A percentile compares a stretch with the other conserved stretches of the same genome.
Conservation (phyloP, 441 rosid species). For the Arabidopsis lyrata region DNA sequence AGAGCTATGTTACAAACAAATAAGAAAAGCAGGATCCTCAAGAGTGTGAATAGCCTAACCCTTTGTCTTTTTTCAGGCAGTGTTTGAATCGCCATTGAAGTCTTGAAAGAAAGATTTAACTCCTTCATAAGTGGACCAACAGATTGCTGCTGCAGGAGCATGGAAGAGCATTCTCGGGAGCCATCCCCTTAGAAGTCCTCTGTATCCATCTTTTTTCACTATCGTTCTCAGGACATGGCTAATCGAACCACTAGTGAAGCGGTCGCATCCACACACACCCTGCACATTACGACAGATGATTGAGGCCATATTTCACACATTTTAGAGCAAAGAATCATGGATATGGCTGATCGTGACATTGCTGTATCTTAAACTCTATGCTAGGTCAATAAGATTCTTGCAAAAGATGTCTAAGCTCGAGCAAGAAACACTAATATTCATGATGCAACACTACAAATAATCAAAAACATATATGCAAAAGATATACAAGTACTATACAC, state of each 20-base stretch:
- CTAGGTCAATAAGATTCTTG: background rate
- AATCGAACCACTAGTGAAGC: slow-evolving; percentile 70
- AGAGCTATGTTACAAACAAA: slow-evolving; percentile 26
- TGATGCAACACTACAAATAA: background rate
- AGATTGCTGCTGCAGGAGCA: slow-evolving; percentile 98
- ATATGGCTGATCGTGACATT: background rate
- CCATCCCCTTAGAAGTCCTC: slow-evolving; percentile 95
- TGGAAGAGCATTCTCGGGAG: slow-evolving; percentile 97
- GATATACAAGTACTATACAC: too few relatives aligned
- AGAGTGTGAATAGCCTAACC: slow-evolving; percentile 19
- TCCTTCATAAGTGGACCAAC: slow-evolving; percentile 96
- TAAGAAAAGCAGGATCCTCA: slow-evolving; percentile 11
- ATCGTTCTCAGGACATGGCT: slow-evolving; percentile 68
- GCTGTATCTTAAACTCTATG: slow-evolving; percentile 2
- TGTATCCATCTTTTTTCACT: slow-evolving; percentile 84
- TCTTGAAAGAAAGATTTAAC: slow-evolving; percentile 77
- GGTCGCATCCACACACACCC: slow-evolving; percentile 99
- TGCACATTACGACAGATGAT: slow-evolving; percentile 44
- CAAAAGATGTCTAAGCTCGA: slow-evolving; percentile 8
- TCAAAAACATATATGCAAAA: background rate
- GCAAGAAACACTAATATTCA: background rate
- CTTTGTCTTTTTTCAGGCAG: slow-evolving; percentile 13
- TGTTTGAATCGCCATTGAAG: slow-evolving; percentile 49
- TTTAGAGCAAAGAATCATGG: slow-evolving; percentile 7
- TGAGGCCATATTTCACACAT: slow-evolving; percentile 7